Conservation (phyloP, 2,329 filamentous ascomycete species). For the Microsporum audouinii region DNA sequence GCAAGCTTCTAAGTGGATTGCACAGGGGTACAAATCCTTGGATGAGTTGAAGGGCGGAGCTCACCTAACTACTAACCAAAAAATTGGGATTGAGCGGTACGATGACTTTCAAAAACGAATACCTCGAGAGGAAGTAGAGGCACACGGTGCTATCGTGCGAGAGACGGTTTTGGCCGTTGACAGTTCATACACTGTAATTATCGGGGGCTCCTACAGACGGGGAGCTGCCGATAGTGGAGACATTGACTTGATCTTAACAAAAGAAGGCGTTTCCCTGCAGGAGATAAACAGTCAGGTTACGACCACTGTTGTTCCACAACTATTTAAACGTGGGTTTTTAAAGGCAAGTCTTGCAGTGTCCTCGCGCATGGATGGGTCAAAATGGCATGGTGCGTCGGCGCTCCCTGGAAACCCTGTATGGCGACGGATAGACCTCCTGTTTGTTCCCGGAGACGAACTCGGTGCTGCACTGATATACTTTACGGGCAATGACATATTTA, state of each 20-base stretch:
- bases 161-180: slow-evolving; percentile 51
- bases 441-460: slow-evolving; percentile 67
- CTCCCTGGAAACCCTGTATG: slow-evolving; percentile 52
- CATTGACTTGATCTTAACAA: slow-evolving; percentile 75
- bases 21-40: slow-evolving; percentile 61
- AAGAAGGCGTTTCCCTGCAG: slow-evolving; percentile 44
- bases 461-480: slow-evolving; percentile 90
- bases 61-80: slow-evolving; percentile 57
- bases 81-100: slow-evolving; percentile 66
- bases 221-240: slow-evolving; percentile 65
- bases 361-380: slow-evolving; percentile 50
- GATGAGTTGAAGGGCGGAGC: slow-evolving; percentile 55
- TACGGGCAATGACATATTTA: slow-evolving; percentile 91
- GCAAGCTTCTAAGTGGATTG: slow-evolving; percentile 64
- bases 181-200: slow-evolving; percentile 53
- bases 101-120: slow-evolving; percentile 69
- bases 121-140: slow-evolving; percentile 61
- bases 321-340: slow-evolving; percentile 55
- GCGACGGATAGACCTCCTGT: slow-evolving; percentile 73
- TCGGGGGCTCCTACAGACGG: slow-evolving; percentile 76
- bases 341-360: slow-evolving; percentile 55
- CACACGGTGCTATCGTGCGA: slow-evolving; percentile 55
- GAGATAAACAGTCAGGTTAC: slow-evolving; percentile 54
- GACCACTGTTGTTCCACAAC: slow-evolving; percentile 48
- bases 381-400: slow-evolving; percentile 80